phyloP scores from a whole-genome alignment of 179 eudicot species.

The Beta macrorhiza region DNA sequence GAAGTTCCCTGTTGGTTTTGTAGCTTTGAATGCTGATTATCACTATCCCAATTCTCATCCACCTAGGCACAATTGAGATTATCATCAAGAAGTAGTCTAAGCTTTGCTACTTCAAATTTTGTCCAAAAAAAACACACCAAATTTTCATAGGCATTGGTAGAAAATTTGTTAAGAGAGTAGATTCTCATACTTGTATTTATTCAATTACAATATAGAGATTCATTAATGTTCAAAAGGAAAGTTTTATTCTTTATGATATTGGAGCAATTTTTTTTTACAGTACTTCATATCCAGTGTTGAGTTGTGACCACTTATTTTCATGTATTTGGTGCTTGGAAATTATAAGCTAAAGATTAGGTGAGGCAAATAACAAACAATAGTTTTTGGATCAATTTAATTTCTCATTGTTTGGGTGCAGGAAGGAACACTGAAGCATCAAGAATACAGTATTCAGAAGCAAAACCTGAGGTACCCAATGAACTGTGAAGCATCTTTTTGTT shows the following conservation, averaged over 20 bases:
- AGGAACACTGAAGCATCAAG: constrained; percentile 9
- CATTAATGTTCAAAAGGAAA: constrained; percentile 23
- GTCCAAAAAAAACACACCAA: constrained; percentile 5
- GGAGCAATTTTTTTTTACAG: background rate
- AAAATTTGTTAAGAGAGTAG: constrained; percentile 13
- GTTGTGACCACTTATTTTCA: background rate
- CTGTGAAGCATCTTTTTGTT: background rate
- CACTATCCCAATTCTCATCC: constrained; percentile 50
- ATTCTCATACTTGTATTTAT: constrained; percentile 33
- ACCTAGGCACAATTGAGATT: constrained; percentile 43
- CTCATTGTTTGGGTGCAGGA: constrained; percentile 29
- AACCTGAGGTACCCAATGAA: constrained; percentile 12
- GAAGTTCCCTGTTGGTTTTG: constrained; percentile 31
- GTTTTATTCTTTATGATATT: background rate
- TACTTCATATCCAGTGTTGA: background rate
- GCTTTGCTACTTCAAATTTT: constrained; percentile 27
- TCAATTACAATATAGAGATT: constrained; percentile 18
- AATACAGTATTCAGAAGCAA: constrained; percentile 11
- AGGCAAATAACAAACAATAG: background rate
- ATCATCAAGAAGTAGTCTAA: constrained; percentile 13
- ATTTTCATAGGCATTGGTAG: constrained; percentile 7
- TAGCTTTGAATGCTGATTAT: constrained; percentile 56
- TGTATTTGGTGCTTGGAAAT: background rate
- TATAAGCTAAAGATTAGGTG: background rate
- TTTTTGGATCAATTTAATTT: constrained; percentile 13